These are phyloP conservation scores for Coprinopsis strossmayeri DNA, from an alignment of 768 basidiomycete species.

Conservation along the genomic window DNA sequence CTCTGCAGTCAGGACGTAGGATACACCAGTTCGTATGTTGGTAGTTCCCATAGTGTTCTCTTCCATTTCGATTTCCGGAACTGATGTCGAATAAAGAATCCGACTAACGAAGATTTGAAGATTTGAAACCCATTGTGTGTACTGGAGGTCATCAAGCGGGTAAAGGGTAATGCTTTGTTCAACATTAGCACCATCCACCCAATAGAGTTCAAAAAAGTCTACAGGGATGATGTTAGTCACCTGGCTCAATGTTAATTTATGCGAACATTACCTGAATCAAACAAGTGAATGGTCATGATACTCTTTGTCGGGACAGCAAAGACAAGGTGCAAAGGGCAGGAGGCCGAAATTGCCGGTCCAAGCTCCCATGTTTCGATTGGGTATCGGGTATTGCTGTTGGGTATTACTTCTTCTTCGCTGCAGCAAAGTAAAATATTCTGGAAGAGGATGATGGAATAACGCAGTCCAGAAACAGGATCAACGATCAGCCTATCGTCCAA, in stretches of 20 bases:
- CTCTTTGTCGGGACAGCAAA: constrained; percentile 24
- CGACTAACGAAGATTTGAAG: constrained; percentile 23
- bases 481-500: constrained; percentile 28
- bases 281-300: constrained; percentile 20
- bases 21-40: constrained; percentile 11
- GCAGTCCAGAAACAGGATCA: constrained; percentile 15
- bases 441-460: constrained; percentile 28
- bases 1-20: constrained; percentile 13
- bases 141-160: constrained; percentile 18
- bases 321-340: constrained; percentile 21
- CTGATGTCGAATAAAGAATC: constrained; percentile 17
- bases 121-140: constrained; percentile 22
- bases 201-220: constrained; percentile 28
- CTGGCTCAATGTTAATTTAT: constrained; percentile 24
- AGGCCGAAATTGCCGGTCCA: constrained; percentile 26
- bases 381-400: constrained; percentile 16
- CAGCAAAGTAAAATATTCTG: constrained; percentile 30
- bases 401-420: background rate
- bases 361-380: constrained; percentile 32
- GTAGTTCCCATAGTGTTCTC: constrained; percentile 8
- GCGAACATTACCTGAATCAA: no score
- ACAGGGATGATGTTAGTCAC: constrained; percentile 14
- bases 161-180: constrained; percentile 18
- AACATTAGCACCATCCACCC: constrained; percentile 18
- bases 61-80: constrained; percentile 14